These are phyloP conservation scores for Mimosa pudica DNA, from an alignment of 306 rosid species.

Conservation along the genomic window DNA sequence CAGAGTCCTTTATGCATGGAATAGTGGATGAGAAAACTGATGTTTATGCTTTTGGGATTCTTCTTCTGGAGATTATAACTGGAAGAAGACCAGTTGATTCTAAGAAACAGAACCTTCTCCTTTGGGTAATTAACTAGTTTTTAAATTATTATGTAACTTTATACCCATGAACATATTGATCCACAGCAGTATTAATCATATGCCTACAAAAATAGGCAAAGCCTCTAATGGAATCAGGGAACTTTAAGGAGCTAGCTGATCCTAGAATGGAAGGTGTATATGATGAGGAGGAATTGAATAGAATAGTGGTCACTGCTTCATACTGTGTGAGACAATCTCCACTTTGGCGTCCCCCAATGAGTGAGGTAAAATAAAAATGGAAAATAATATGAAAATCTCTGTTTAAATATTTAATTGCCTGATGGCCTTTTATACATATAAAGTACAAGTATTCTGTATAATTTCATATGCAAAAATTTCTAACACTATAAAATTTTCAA, in stretches of 20 bases:
- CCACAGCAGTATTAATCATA: neutral
- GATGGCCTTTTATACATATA: no score
- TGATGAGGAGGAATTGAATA: conserved; percentile 61
- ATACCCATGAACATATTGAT: neutral
- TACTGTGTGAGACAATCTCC: conserved; percentile 82
- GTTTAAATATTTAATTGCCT: no score
- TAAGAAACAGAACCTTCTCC: conserved; percentile 75
- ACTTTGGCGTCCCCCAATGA: conserved; percentile 74
- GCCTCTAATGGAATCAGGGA: conserved; percentile 80
- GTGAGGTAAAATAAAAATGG: conserved; percentile 54
- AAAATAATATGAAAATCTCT: no score
- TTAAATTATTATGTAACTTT: neutral
- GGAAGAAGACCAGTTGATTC: conserved; percentile 93
- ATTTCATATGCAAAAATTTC: no score
- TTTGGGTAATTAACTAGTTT: conserved; percentile 61
- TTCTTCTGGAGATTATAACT: conserved; percentile 82
- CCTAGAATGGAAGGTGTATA: conserved; percentile 69
- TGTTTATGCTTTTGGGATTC: conserved; percentile 80
- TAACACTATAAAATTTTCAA: no score
- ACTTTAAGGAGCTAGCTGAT: conserved; percentile 68
- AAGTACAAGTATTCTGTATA: no score
- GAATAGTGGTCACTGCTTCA: conserved; percentile 74
- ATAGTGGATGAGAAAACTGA: conserved; percentile 93
- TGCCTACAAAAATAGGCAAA: conserved; percentile 55
- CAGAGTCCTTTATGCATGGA: conserved; percentile 95